Conservation (phyloP, 148 eudicot species). For the Dysphania ambrosioides region DNA sequence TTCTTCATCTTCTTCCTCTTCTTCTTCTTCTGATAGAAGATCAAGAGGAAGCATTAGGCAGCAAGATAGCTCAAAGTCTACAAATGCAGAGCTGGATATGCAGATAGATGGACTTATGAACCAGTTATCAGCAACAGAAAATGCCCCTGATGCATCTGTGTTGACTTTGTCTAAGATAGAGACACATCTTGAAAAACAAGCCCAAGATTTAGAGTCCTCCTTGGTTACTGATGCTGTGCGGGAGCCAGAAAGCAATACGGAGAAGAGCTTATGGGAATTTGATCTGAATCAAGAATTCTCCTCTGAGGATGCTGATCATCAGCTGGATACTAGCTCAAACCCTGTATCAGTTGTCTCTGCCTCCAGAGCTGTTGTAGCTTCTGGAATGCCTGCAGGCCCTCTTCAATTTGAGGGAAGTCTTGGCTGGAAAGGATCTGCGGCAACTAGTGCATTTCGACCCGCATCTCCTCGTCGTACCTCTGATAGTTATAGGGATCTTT, state of each 20-base stretch:
- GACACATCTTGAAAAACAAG: conserved; percentile 29
- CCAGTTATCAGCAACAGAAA: conserved; percentile 33
- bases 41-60: conserved; percentile 29
- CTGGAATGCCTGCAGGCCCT: conserved; percentile 55
- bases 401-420: conserved; percentile 80
- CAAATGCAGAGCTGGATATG: conserved; percentile 33
- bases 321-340: conserved; percentile 34
- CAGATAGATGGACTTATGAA: conserved; percentile 25
- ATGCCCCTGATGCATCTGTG: conserved; percentile 32
- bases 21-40: conserved; percentile 48
- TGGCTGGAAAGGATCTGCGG: conserved; percentile 95
- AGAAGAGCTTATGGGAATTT: conserved; percentile 40
- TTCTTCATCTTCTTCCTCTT: conserved; percentile 1
- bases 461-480: conserved; percentile 58
- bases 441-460: conserved; percentile 83
- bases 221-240: conserved; percentile 45
- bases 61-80: conserved; percentile 44
- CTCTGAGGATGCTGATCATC: conserved; percentile 47
- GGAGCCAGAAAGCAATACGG: conserved; percentile 33
- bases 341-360: conserved; percentile 70
- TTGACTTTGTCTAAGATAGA: conserved; percentile 28
- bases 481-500: conserved; percentile 44
- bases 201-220: conserved; percentile 47
- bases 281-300: conserved; percentile 74
- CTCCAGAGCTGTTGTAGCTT: conserved; percentile 57